Conservation (phyloP, 73 alveolate genomes). For the Paramecium sexaurelia region DNA sequence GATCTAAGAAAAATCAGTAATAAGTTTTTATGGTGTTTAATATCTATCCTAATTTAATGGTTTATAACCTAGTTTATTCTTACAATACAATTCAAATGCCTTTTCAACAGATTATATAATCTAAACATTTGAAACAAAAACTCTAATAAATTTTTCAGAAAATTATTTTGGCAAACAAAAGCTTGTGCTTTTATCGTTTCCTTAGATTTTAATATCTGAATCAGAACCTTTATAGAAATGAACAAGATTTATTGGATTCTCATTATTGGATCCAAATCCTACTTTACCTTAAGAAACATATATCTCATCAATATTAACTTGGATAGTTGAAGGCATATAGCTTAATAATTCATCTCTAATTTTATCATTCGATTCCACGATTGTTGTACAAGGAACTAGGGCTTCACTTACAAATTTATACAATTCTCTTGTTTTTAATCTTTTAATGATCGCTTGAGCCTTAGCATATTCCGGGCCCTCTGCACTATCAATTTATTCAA, state of each 20-base stretch:
- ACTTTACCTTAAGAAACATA: constrained; percentile 3
- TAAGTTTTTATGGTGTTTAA: not conserved
- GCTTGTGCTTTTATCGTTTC: not conserved
- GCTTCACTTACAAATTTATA: constrained; percentile 25
- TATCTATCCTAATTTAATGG: not conserved
- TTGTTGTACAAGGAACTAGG: not conserved
- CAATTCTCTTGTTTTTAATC: constrained; percentile 2
- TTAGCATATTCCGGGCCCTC: not conserved
- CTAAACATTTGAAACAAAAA: not conserved
- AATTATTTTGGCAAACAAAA: not conserved
- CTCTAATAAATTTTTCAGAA: constrained; percentile 12
- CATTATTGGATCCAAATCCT: not conserved
- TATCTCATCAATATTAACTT: not conserved
- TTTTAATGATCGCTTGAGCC: not conserved
- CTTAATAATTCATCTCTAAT: not conserved
- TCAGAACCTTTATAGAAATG: not conserved
- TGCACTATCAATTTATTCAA: constrained; percentile 53
- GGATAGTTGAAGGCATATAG: not conserved
- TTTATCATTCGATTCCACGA: not conserved
- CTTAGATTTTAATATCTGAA: not conserved
- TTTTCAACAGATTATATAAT: not conserved
- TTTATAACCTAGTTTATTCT: not conserved
- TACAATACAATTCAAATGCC: constrained; percentile 13
- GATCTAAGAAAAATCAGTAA: not conserved
- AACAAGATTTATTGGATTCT: not conserved